Conservation (phyloP, 495 filamentous ascomycete genomes). For the Extremus antarcticus region DNA sequence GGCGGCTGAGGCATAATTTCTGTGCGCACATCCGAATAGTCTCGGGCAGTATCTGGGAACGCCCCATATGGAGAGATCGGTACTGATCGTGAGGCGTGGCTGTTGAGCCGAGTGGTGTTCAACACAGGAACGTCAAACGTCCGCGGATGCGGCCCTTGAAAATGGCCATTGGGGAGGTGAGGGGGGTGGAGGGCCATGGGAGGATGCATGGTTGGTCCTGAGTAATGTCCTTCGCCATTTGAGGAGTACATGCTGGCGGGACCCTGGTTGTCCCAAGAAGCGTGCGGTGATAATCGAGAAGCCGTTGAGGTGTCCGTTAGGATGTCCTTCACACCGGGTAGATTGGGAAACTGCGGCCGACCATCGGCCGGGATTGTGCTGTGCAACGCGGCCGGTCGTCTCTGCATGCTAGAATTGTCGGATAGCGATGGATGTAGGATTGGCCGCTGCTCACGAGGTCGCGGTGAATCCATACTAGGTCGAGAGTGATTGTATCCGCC, state of each 20-base stretch:
- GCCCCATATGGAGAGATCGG: slow-evolving; percentile 12
- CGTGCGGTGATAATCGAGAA: neutral
- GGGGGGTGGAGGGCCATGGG: slow-evolving; percentile 11
- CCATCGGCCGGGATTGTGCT: neutral
- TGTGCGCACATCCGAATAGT: neutral
- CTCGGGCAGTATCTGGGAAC: slow-evolving; percentile 5
- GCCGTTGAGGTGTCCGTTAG: neutral
- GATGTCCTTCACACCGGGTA: slow-evolving; percentile 15
- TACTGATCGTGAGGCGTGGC: neutral
- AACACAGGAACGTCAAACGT: slow-evolving; percentile 14
- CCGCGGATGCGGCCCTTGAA: neutral
- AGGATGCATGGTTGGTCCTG: slow-evolving; percentile 1
- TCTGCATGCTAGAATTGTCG: slow-evolving; percentile 3
- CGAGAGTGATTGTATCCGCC: neutral
- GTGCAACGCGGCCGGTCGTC: slow-evolving; percentile 2
- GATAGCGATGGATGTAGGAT: slow-evolving; percentile 4
- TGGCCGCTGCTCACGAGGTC: slow-evolving; percentile 15
- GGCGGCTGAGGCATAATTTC: neutral
- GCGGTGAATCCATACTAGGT: slow-evolving; percentile 4
- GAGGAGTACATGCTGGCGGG: neutral
- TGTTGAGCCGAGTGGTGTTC: slow-evolving; percentile 5
- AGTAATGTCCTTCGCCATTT: neutral
- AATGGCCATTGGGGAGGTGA: neutral
- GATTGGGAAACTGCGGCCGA: slow-evolving; percentile 4
- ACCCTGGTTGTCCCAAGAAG: neutral